These are phyloP conservation scores for Pochonia chlamydosporia DNA, from an alignment of 2,329 filamentous ascomycete species.

Conservation along the genomic window DNA sequence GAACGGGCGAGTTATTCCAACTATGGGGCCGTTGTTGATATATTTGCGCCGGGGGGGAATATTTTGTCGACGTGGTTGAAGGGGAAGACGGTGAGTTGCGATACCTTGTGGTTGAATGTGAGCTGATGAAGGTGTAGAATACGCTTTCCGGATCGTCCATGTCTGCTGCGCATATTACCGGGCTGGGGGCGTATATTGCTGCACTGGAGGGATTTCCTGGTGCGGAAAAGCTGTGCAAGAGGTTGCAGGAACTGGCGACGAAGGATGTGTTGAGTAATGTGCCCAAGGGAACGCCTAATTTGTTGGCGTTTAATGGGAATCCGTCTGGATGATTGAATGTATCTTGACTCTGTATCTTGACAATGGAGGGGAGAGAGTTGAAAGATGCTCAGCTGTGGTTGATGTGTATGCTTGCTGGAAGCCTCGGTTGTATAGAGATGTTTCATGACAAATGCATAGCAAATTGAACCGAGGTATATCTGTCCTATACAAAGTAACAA, in stretches of 20 bases:
- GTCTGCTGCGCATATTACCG: slow-evolving; percentile 35
- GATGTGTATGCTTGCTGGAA: too few species aligned
- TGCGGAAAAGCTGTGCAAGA: slow-evolving; percentile 13
- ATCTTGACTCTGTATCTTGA: too few species aligned
- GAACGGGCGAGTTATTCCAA: slow-evolving; percentile 35
- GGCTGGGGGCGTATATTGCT: slow-evolving; percentile 38
- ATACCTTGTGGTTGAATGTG: too few species aligned
- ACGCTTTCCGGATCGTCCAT: slow-evolving; percentile 40
- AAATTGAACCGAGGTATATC: too few species aligned
- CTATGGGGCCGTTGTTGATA: slow-evolving; percentile 35
- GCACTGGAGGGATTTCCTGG: slow-evolving; percentile 27
- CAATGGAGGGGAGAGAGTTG: too few species aligned
- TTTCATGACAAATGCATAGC: too few species aligned
- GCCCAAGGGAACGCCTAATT: slow-evolving; percentile 14
- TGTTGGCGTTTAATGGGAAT: slow-evolving; percentile 17
- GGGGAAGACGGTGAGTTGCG: slow-evolving; percentile 22
- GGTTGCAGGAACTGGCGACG: slow-evolving; percentile 1
- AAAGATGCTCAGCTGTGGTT: too few species aligned
- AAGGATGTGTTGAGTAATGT: slow-evolving; percentile 18
- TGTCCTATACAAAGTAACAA: too few species aligned
- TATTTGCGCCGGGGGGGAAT: slow-evolving; percentile 38
- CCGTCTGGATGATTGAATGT: neutral
- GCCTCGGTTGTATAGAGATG: too few species aligned
- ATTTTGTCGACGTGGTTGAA: slow-evolving; percentile 39
- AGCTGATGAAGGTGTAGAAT: too few species aligned